These are phyloP conservation scores for Santalum album DNA, from an alignment of 164 flowering plant genomes.

Conservation along the genomic window DNA sequence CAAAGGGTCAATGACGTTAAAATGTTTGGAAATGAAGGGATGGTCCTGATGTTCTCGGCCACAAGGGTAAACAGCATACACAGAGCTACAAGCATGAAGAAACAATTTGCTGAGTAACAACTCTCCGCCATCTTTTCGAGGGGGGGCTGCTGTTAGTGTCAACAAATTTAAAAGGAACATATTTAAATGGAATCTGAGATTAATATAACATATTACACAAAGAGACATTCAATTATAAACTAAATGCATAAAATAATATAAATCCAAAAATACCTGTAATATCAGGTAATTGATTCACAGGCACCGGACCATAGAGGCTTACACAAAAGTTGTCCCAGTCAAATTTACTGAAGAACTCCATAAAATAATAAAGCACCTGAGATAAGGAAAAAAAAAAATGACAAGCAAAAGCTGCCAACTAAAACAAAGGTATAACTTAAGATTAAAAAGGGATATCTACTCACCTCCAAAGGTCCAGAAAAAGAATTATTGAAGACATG, in stretches of 20 bases:
- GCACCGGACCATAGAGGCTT: constrained; percentile 95
- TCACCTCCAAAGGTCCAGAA: constrained; percentile 94
- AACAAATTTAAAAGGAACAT: no score
- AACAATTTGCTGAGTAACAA: constrained; percentile 63
- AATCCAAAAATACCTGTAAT: constrained; percentile 43
- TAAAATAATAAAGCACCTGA: constrained; percentile 92
- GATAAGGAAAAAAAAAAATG: background rate
- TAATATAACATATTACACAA: constrained; percentile 2
- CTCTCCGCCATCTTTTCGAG: constrained; percentile 74
- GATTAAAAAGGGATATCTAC: background rate
- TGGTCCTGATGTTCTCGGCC: constrained; percentile 80
- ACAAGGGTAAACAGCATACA: constrained; percentile 74
- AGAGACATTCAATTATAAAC: no score
- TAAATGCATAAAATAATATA: background rate
- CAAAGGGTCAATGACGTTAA: constrained; percentile 92
- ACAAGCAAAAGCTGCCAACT: background rate
- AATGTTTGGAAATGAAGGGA: constrained; percentile 76
- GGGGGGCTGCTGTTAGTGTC: constrained; percentile 67
- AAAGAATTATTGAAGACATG: constrained; percentile 87
- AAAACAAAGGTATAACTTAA: constrained; percentile 5
- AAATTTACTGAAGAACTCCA: constrained; percentile 93
- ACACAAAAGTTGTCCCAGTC: constrained; percentile 96
- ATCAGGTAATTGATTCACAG: constrained; percentile 20
- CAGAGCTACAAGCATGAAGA: constrained; percentile 68
- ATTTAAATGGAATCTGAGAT: background rate